phyloP scores from a whole-genome alignment of 345 rosid species.

The Eucalyptus rudis region DNA sequence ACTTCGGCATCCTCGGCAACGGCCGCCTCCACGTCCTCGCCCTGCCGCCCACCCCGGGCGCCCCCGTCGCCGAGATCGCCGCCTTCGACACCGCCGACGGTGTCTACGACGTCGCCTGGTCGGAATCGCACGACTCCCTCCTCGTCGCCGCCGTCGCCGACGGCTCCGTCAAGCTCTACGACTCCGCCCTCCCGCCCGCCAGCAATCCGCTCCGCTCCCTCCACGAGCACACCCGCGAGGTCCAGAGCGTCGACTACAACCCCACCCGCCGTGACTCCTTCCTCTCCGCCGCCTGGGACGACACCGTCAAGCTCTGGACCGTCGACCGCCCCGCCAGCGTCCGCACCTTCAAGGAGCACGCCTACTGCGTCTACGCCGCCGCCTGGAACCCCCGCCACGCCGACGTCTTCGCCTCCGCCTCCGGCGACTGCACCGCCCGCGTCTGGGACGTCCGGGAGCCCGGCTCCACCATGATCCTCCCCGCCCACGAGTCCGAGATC shows the following conservation, averaged over 20 bases:
- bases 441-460: conserved; percentile 93
- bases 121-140: conserved; percentile 90
- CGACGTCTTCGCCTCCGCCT: conserved; percentile 85
- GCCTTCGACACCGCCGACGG: conserved; percentile 85
- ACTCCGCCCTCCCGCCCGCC: conserved; percentile 57
- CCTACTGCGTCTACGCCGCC: conserved; percentile 77
- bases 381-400: conserved; percentile 86
- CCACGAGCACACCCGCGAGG: conserved; percentile 92
- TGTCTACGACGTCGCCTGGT: conserved; percentile 82
- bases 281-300: conserved; percentile 87
- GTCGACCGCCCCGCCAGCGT: conserved; percentile 76
- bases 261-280: conserved; percentile 94
- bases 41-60: conserved; percentile 43
- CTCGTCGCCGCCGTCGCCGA: conserved; percentile 73
- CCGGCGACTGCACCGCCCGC: conserved; percentile 75
- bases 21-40: conserved; percentile 85
- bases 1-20: conserved; percentile 92
- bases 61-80: conserved; percentile 32
- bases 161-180: conserved; percentile 84
- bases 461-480: conserved; percentile 83
- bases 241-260: conserved; percentile 68
- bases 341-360: conserved; percentile 84
- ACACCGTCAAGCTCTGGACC: conserved; percentile 83
- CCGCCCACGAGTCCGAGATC: conserved; percentile 77
- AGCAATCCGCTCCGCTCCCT: conserved; percentile 71